A percentile compares a stretch with the other conserved stretches of the same genome.
phyloP scores from a whole-genome alignment of 805 yeast species.

The Groenewaldozyma tartarivorans region DNA sequence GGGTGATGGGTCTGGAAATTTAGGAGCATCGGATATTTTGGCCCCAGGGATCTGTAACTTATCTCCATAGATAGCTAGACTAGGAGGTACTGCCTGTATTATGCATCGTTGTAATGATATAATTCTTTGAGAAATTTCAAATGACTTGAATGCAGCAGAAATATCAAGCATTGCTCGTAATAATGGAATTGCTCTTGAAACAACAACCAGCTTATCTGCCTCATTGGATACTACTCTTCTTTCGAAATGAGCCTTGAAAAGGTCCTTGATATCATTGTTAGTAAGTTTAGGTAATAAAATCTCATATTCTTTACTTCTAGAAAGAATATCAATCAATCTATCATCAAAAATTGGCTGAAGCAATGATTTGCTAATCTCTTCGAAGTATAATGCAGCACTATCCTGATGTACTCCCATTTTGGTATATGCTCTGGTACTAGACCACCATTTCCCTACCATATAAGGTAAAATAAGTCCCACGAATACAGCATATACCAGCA shows the following conservation, averaged over 20 bases:
- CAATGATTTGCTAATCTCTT: conserved; percentile 56
- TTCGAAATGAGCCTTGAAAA: conserved; percentile 50
- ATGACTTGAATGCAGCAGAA: conserved; percentile 67
- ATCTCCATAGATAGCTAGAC: conserved; percentile 41
- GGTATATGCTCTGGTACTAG: conserved; percentile 65
- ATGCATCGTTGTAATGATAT: conserved; percentile 61
- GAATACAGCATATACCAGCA: conserved; percentile 56
- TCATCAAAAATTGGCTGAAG: conserved; percentile 43
- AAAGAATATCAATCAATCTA: conserved; percentile 48
- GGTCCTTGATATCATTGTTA: conserved; percentile 38
- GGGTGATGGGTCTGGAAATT: conserved; percentile 6
- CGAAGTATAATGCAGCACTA: conserved; percentile 74
- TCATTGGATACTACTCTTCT: conserved; percentile 36
- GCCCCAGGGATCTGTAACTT: conserved; percentile 71
- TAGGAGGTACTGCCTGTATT: conserved; percentile 61
- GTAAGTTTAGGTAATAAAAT: conserved; percentile 34
- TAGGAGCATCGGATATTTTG: conserved; percentile 10
- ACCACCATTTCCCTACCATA: conserved; percentile 88
- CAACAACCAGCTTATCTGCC: conserved; percentile 42
- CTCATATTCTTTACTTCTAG: conserved; percentile 57
- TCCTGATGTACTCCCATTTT: conserved; percentile 72
- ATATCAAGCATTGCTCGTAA: conserved; percentile 70
- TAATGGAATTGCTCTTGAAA: conserved; percentile 55
- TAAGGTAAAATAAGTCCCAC: conserved; percentile 75
- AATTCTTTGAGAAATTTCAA: conserved; percentile 51